These are phyloP conservation scores for Saccharomycopsis sp. DNA, from an alignment of 805 yeast species.

Conservation along the genomic window DNA sequence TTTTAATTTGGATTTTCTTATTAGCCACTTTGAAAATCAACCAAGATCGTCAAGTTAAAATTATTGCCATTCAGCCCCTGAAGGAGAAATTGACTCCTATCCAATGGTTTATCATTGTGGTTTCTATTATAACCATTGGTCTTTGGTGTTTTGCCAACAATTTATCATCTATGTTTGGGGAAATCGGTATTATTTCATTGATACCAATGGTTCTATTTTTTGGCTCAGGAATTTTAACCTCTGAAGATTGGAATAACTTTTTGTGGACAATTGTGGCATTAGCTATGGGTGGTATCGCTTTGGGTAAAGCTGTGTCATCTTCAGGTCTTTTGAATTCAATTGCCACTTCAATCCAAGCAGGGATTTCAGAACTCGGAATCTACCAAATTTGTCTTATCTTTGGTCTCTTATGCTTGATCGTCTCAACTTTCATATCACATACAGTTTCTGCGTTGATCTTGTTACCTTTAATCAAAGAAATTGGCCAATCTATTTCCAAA, in stretches of 20 bases:
- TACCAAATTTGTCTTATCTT: slow-evolving; percentile 71
- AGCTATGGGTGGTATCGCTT: slow-evolving; percentile 97
- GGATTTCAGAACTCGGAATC: slow-evolving; percentile 46
- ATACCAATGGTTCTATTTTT: slow-evolving; percentile 87
- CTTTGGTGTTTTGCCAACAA: slow-evolving; percentile 87
- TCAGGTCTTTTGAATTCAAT: slow-evolving; percentile 79
- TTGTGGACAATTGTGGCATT: slow-evolving; percentile 93
- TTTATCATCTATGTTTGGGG: slow-evolving; percentile 72
- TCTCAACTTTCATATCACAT: slow-evolving; percentile 94
- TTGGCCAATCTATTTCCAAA: slow-evolving; percentile 60
- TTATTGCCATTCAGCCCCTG: slow-evolving; percentile 52
- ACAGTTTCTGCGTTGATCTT: slow-evolving; percentile 95
- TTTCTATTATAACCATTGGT: slow-evolving; percentile 64
- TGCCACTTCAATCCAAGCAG: slow-evolving; percentile 59
- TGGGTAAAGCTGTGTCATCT: slow-evolving; percentile 91
- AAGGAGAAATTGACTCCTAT: slow-evolving; percentile 60
- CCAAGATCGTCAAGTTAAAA: slow-evolving; percentile 14
- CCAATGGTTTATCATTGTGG: slow-evolving; percentile 69
- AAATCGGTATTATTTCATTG: slow-evolving; percentile 93
- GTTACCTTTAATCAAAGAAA: slow-evolving; percentile 82
- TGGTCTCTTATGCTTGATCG: slow-evolving; percentile 70
- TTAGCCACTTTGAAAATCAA: slow-evolving; percentile 52
- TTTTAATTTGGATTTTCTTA: slow-evolving; percentile 68
- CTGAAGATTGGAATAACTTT: slow-evolving; percentile 91
- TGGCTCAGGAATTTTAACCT: slow-evolving; percentile 79